These are phyloP conservation scores for Pichia exigua DNA, from an alignment of 805 yeast species.

Conservation along the genomic window DNA sequence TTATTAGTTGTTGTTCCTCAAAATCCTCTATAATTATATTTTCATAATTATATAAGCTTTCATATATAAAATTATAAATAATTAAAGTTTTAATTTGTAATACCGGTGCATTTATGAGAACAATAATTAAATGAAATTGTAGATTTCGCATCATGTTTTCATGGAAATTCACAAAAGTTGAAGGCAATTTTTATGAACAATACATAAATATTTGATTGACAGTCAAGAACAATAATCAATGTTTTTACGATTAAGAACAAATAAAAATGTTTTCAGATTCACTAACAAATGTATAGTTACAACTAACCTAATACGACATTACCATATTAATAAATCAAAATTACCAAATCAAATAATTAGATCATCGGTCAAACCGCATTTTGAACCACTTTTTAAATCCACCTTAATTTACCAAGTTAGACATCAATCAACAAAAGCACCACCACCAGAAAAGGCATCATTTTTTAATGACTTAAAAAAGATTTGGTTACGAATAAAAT, in stretches of 20 bases:
- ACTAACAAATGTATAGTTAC: no score
- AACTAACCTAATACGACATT: not conserved
- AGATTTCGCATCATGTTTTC: not conserved
- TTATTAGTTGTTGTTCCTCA: slow-evolving; percentile 22
- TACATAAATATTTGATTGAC: not conserved
- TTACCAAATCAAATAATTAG: not conserved
- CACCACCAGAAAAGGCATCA: not conserved
- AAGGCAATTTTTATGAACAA: not conserved
- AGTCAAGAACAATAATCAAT: not conserved
- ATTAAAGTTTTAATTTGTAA: no score
- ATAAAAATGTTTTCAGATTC: not conserved
- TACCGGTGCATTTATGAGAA: no score
- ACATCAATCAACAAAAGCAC: not conserved
- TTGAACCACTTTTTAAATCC: not conserved
- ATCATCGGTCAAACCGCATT: not conserved
- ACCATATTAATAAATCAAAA: not conserved
- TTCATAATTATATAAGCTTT: not conserved
- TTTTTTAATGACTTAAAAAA: not conserved
- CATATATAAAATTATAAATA: no score
- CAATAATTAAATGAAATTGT: no score
- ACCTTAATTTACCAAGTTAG: not conserved
- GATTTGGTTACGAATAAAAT: slow-evolving; percentile 38
- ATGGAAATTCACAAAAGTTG: not conserved
- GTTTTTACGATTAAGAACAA: not conserved
- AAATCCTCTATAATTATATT: not conserved